A percentile compares a stretch with the other conserved stretches of the same genome.
Conservation (phyloP, 1,284 basidiomycete genomes). For the Tylopilus sp. region DNA sequence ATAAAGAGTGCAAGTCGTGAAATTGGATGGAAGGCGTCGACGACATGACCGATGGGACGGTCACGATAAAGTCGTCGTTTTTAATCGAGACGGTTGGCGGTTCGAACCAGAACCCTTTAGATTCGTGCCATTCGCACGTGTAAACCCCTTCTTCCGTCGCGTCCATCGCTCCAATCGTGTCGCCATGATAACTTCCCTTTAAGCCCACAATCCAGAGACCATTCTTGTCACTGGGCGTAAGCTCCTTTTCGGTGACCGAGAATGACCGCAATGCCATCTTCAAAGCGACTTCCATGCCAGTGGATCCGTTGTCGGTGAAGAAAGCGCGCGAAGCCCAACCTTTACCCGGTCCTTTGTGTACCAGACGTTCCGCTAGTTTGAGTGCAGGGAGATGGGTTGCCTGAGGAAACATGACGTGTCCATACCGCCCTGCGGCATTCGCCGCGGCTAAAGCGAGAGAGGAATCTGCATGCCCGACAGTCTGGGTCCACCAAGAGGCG, state of each 20-base stretch:
- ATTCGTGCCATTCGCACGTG: conserved; percentile 95
- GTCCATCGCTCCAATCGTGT: conserved; percentile 97
- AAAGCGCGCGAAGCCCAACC: conserved; percentile 92
- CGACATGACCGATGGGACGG: conserved; percentile 51
- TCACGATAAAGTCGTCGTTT: conserved; percentile 56
- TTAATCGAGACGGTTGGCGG: conserved; percentile 74
- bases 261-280: conserved; percentile 93
- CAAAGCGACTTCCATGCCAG: conserved; percentile 92
- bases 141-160: conserved; percentile 89
- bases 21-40: conserved; percentile 28
- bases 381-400: conserved; percentile 85
- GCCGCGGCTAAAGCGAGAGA: conserved; percentile 83
- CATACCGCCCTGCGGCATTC: conserved; percentile 86
- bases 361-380: conserved; percentile 66
- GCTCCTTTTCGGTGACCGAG: conserved; percentile 39
- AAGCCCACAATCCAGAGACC: conserved; percentile 81
- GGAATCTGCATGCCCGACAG: conserved; percentile 79
- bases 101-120: conserved; percentile 92
- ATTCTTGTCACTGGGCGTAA: conserved; percentile 42
- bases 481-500: conserved; percentile 98
- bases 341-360: conserved; percentile 66
- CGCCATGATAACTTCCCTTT: conserved; percentile 94
- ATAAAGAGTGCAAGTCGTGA: conserved; percentile 58
- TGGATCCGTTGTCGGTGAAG: conserved; percentile 92
- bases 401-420: conserved; percentile 94